phyloP scores from a whole-genome alignment of 306 rosid genomes.

The Corylus heterophylla region DNA sequence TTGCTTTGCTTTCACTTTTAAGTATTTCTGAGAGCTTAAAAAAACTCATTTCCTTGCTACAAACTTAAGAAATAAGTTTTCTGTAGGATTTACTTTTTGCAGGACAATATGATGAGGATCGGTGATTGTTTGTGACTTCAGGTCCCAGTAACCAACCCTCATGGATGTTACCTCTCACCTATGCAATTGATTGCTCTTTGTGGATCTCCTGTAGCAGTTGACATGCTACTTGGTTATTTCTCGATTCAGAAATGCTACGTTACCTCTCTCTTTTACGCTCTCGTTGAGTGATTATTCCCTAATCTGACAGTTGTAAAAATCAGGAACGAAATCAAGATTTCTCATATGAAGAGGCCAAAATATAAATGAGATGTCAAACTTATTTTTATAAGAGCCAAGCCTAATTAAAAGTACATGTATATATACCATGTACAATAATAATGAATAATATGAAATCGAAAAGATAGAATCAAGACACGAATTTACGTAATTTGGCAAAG shows the following conservation, averaged over 20 bases:
- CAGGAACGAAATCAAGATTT: no score
- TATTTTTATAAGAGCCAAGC: no score
- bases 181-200: not conserved
- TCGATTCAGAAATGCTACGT: no score
- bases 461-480: no score
- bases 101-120: constrained; percentile 16
- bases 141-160: constrained; percentile 6
- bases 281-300: no score
- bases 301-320: no score
- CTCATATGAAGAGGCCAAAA: no score
- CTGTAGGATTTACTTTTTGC: constrained; percentile 21
- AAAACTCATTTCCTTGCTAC: constrained; percentile 26
- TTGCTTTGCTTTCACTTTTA: constrained; percentile 45
- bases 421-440: no score
- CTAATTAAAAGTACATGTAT: no score
- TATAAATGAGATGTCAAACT: no score
- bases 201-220: not conserved
- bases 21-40: constrained; percentile 16
- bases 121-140: constrained; percentile 19
- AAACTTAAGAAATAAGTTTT: constrained; percentile 32
- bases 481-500: no score
- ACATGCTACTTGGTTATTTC: not conserved
- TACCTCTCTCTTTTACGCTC: not conserved
- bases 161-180: constrained; percentile 45
- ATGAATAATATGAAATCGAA: no score